Evolutionary conservation across 2,329 filamentous ascomycete genomes (phyloP).

Genomic region (Tolypocladium album): DNA sequence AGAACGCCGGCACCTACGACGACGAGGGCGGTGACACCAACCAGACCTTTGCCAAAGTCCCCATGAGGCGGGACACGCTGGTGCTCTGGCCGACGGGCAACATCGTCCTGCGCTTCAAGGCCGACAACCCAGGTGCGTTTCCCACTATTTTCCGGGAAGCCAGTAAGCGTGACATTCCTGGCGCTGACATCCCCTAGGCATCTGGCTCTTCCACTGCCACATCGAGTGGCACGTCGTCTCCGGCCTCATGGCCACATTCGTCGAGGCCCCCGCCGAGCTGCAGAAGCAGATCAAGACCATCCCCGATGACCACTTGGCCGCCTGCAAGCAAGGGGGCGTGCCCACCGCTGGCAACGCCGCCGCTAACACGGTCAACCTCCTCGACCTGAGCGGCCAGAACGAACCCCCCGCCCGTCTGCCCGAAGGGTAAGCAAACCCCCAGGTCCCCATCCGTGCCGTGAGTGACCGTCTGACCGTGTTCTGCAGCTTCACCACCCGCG

Average conservation of each 20-base stretch:
- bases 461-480: background rate
- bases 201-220: constrained; percentile 72
- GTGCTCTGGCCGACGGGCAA: constrained; percentile 56
- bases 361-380: constrained; percentile 51
- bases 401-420: constrained; percentile 45
- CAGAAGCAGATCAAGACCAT: constrained; percentile 48
- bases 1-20: constrained; percentile 46
- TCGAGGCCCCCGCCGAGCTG: constrained; percentile 52
- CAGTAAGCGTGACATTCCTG: background rate
- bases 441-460: background rate
- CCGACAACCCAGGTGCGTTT: constrained; percentile 51
- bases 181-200: constrained; percentile 20
- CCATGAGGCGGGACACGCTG: constrained; percentile 59
- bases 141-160: constrained; percentile 1
- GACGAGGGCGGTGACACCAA: constrained; percentile 31
- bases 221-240: constrained; percentile 67
- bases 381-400: constrained; percentile 55
- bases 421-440: constrained; percentile 37
- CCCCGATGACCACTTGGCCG: constrained; percentile 45
- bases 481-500: constrained; percentile 51
- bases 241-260: constrained; percentile 54
- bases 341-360: constrained; percentile 61
- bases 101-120: constrained; percentile 56
- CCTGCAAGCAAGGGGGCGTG: constrained; percentile 41
- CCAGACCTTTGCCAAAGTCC: constrained; percentile 36